Base-by-base conservation (phyloP, 805 yeast species). In the Hanseniaspora meyeri region DNA sequence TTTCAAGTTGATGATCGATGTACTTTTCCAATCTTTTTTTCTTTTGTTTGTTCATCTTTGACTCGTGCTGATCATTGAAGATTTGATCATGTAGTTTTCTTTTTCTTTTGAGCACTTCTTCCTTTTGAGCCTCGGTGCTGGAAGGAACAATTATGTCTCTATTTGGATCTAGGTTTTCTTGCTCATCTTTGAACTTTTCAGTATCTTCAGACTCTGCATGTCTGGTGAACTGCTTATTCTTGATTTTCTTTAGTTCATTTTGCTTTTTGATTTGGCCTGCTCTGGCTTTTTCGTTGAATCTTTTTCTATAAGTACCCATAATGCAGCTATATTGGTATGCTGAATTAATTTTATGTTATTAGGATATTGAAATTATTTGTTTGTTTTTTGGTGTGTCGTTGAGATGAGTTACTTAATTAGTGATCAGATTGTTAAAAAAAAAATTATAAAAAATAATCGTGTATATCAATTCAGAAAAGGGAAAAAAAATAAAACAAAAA, bases 271-370 rank as follows among this genome's bases (percentile, higher is more conserved):
- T 82, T 77, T 85, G 84, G 19, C 95, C 95, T 2, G 87, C 66
- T 37, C 95, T 80, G 57, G 93, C 95, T 71, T 85, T 85, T 67
- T 84, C 95, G 66, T 87, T 87, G 72, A 82, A 85, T 59, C 95
- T 70, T 68, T 79, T 78, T 62, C 93, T 77, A 66, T 86, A 87
- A 59, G 84, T 85, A 58, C 91, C 95, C 95, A 87, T 87, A 2
- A 6, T 37, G 16, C 5, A 48, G 19, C 4, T 16, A 11, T 6
- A 2, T 24, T 32, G 19, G 19, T 10, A 17, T 19, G 10, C 19
- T 8, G 12, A 5, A 12, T n/a, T 43, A 6, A 6, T 4, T 4
- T 16, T 16, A 10, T 8, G 8, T 9, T 8, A 1, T 16, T 16
- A 14, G 8, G 31, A 31, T 43, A 16, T 36, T 14, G 6, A 3